Conservation (phyloP, 2,329 filamentous ascomycete species). For the Biscogniauxia marginata region DNA sequence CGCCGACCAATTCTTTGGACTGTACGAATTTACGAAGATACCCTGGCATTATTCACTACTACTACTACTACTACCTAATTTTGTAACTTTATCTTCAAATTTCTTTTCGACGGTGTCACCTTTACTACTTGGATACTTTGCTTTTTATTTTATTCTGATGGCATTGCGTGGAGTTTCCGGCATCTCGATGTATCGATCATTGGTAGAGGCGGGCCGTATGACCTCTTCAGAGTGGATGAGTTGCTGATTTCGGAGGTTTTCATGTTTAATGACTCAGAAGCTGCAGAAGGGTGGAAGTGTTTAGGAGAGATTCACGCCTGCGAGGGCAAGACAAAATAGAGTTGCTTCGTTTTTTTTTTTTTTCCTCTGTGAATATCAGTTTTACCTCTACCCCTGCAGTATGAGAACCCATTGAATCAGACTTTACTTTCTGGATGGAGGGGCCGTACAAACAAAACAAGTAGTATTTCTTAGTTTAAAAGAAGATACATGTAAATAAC, state of each 20-base stretch:
- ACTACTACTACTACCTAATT: not conserved
- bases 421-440: too few relatives aligned
- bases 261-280: not conserved
- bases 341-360: too few relatives aligned
- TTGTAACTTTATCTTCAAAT: not conserved
- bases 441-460: too few relatives aligned
- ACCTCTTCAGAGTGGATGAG: not conserved
- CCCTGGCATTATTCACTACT: not conserved
- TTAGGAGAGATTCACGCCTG: too few relatives aligned
- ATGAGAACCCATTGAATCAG: too few relatives aligned
- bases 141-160: not conserved
- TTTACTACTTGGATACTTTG: not conserved
- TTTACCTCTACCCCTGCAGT: too few relatives aligned
- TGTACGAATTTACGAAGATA: slow-evolving; percentile 5
- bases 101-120: not conserved
- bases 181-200: not conserved
- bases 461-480: too few relatives aligned
- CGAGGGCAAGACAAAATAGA: too few relatives aligned
- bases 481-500: too few relatives aligned
- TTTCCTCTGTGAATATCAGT: too few relatives aligned
- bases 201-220: not conserved
- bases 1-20: not conserved
- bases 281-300: not conserved
- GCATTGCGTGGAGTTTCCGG: not conserved
- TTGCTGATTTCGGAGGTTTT: not conserved